Evolutionary conservation across 2,329 filamentous ascomycete genomes (phyloP).

Genomic region (Fulvia fulva): DNA sequence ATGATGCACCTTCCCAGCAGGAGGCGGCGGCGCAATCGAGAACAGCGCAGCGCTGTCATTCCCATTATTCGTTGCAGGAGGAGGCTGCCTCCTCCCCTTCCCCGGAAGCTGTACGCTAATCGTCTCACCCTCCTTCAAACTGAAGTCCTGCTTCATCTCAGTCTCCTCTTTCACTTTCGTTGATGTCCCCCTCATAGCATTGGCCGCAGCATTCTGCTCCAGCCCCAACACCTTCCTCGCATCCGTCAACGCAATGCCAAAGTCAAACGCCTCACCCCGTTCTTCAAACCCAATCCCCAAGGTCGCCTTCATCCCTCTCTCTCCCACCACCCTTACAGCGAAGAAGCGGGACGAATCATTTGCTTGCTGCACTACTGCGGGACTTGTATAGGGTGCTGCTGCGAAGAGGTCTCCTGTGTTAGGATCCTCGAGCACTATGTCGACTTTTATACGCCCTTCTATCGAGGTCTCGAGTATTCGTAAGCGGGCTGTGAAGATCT

Average conservation of each 20-base stretch:
- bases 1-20: conserved; percentile 40
- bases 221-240: conserved; percentile 63
- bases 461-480: conserved; percentile 46
- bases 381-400: conserved; percentile 69
- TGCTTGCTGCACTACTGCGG: conserved; percentile 68
- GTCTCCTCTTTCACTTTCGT: conserved; percentile 39
- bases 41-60: conserved; percentile 54
- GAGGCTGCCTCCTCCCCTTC: conserved; percentile 43
- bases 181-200: conserved; percentile 28
- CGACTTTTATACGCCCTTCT: conserved; percentile 36
- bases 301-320: conserved; percentile 69
- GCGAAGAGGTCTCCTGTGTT: conserved; percentile 73
- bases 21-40: conserved; percentile 70
- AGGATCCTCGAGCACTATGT: conserved; percentile 75
- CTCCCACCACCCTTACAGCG: conserved; percentile 73
- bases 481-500: conserved; percentile 81
- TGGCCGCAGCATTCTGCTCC: conserved; percentile 47
- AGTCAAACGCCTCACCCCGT: conserved; percentile 79
- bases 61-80: conserved; percentile 35
- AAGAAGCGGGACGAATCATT: conserved; percentile 81
- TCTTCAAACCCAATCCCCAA: conserved; percentile 87
- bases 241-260: conserved; percentile 75
- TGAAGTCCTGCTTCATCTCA: conserved; percentile 67
- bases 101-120: conserved; percentile 75
- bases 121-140: conserved; percentile 83